Conservation (phyloP, 257 asterid species). For the Verbascum thapsus region DNA sequence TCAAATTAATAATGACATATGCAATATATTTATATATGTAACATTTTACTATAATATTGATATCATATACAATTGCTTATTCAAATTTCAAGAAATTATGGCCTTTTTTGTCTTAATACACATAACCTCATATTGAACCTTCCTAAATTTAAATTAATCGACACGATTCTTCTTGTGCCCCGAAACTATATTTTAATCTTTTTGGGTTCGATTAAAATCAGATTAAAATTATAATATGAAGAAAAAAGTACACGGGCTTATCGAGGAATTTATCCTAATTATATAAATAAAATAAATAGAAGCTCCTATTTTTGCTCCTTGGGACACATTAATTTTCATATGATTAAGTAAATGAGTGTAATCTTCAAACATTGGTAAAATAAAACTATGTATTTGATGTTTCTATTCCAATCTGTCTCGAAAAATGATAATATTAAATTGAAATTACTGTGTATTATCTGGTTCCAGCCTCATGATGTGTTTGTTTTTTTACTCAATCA, state of each 20-base stretch:
- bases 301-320: slow-evolving; percentile 57
- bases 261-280: slow-evolving; percentile 43
- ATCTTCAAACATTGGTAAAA: slow-evolving; percentile 42
- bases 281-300: slow-evolving; percentile 54
- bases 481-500: slow-evolving; percentile 44
- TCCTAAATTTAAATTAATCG: slow-evolving; percentile 26
- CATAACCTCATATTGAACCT: slow-evolving; percentile 31
- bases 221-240: slow-evolving; percentile 32
- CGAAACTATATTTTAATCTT: slow-evolving; percentile 36
- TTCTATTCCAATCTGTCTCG: slow-evolving; percentile 79
- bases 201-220: slow-evolving; percentile 35
- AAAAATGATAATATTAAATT: slow-evolving; percentile 24
- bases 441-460: slow-evolving; percentile 44
- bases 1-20: too few species aligned
- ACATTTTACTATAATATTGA: too few species aligned
- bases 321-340: slow-evolving; percentile 79
- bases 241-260: slow-evolving; percentile 28
- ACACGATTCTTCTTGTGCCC: slow-evolving; percentile 47
- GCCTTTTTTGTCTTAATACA: slow-evolving; percentile 1
- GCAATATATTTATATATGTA: too few species aligned
- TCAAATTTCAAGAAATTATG: slow-evolving; percentile 25
- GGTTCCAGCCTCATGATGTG: slow-evolving; percentile 61
- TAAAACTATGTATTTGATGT: slow-evolving; percentile 59
- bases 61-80: slow-evolving; percentile 18
- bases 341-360: slow-evolving; percentile 45